A percentile compares a stretch with the other conserved stretches of the same genome.
Conservation (phyloP, 75 land plant genomes). For the Larix kaempferi region DNA sequence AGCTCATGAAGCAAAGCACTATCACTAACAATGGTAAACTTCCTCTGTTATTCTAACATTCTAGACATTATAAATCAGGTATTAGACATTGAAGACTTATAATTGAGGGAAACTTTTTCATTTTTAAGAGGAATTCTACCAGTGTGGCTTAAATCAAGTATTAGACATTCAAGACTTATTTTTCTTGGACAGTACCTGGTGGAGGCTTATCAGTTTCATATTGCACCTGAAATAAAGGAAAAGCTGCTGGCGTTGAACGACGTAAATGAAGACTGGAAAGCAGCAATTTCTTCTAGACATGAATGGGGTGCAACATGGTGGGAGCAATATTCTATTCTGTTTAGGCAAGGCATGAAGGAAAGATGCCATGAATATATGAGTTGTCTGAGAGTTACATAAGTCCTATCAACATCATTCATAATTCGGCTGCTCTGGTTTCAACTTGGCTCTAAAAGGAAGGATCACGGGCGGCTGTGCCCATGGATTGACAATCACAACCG, state of each 20-base stretch:
- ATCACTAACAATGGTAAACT: no score
- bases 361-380: constrained; percentile 82
- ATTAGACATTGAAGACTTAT: no score
- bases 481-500: no score
- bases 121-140: background rate
- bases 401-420: constrained; percentile 56
- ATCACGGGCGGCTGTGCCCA: no score
- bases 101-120: background rate
- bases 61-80: no score
- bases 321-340: constrained; percentile 67
- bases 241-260: constrained; percentile 11
- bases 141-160: background rate
- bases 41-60: no score
- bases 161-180: background rate
- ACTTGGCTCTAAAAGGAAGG: no score
- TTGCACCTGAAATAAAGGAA: constrained; percentile 29
- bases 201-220: constrained; percentile 41
- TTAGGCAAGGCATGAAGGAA: constrained; percentile 80
- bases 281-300: constrained; percentile 15
- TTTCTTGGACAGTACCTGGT: constrained; percentile 41
- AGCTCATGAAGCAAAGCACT: no score
- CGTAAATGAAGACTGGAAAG: constrained; percentile 29
- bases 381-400: constrained; percentile 69
- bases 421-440: constrained; percentile 83
- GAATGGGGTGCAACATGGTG: constrained; percentile 83